Percentiles rank a stretch among this genome's conserved stretches.
Evolutionary conservation across 2,329 filamentous ascomycete species (phyloP).

Genomic region (Colletotrichum ledebouriae): DNA sequence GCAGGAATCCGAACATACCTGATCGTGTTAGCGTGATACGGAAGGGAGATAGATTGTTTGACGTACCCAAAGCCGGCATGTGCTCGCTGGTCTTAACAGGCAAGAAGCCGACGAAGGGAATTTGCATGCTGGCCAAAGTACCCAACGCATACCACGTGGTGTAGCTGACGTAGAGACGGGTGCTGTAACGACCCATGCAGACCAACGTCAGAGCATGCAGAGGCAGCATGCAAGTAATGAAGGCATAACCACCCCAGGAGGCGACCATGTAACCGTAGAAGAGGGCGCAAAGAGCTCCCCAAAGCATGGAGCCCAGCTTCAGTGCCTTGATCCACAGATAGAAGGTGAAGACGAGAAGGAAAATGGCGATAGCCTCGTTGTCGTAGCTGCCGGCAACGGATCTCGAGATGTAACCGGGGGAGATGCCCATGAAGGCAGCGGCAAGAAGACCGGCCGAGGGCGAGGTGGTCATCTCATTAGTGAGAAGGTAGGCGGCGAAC

Average conservation of each 20-base stretch:
- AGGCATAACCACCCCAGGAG: conserved; percentile 99
- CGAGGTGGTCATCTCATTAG: conserved; percentile 96
- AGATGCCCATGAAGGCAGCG: conserved; percentile 96
- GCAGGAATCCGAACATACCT: conserved; percentile 96
- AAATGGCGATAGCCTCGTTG: conserved; percentile 99
- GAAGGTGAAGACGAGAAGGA: conserved; percentile 98
- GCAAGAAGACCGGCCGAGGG: conserved; percentile 95
- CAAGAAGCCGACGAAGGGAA: conserved; percentile 97
- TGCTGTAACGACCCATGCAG: conserved; percentile 96
- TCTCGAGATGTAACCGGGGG: conserved; percentile 96
- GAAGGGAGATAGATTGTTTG: neutral
- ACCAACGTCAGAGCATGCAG: conserved; percentile 94
- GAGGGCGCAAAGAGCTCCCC: conserved; percentile 92
- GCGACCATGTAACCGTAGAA: conserved; percentile 99
- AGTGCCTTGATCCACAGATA: conserved; percentile 99
- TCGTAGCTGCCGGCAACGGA: conserved; percentile 99
- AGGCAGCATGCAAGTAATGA: conserved; percentile 97
- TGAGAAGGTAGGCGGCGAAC: conserved; percentile 92
- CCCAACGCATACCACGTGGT: conserved; percentile 98
- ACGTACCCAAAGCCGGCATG: conserved; percentile 92
- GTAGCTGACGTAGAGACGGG: conserved; percentile 94
- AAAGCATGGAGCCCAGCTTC: conserved; percentile 96
- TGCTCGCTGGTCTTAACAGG: conserved; percentile 98
- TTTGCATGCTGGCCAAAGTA: conserved; percentile 98
- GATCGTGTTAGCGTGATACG: conserved; percentile 40